Evolutionary conservation across 1,139 yeast genomes (phyloP).

Genomic region (Kluyveromyces marxianus): DNA sequence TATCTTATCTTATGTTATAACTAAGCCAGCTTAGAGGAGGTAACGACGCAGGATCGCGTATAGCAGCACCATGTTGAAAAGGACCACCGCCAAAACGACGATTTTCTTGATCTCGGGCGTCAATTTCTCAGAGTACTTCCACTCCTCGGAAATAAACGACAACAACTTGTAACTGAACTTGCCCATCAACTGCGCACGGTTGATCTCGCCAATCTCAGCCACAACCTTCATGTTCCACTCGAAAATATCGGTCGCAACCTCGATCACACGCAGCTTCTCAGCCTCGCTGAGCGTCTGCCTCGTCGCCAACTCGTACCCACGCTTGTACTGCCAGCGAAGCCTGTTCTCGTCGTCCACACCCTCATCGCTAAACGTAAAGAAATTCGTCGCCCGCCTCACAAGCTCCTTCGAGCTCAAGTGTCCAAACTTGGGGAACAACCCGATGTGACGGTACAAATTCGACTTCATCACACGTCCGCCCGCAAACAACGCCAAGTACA

Average conservation of each 20-base stretch:
- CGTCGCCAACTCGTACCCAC: slow-evolving; percentile 71
- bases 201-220: slow-evolving; percentile 58
- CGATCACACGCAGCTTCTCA: slow-evolving; percentile 63
- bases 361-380: slow-evolving; percentile 65
- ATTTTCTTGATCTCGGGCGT: slow-evolving; percentile 16
- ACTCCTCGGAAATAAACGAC: slow-evolving; percentile 29
- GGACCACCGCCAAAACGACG: slow-evolving; percentile 11
- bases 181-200: slow-evolving; percentile 47
- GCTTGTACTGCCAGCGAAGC: slow-evolving; percentile 59
- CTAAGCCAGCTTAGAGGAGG: too few species aligned
- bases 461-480: slow-evolving; percentile 76
- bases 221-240: slow-evolving; percentile 54
- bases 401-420: slow-evolving; percentile 59
- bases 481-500: slow-evolving; percentile 81
- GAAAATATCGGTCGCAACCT: slow-evolving; percentile 61
- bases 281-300: slow-evolving; percentile 58
- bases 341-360: slow-evolving; percentile 63
- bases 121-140: slow-evolving; percentile 22
- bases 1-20: background rate
- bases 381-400: slow-evolving; percentile 52
- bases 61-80: slow-evolving; percentile 12
- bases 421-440: slow-evolving; percentile 66
- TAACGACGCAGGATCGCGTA: slow-evolving; percentile 12
- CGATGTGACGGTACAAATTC: slow-evolving; percentile 55
- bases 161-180: slow-evolving; percentile 50